These are phyloP conservation scores for Podochytrium sp. DNA, from an alignment of 192 early-diverging fungal genomes.

Conservation along the genomic window DNA sequence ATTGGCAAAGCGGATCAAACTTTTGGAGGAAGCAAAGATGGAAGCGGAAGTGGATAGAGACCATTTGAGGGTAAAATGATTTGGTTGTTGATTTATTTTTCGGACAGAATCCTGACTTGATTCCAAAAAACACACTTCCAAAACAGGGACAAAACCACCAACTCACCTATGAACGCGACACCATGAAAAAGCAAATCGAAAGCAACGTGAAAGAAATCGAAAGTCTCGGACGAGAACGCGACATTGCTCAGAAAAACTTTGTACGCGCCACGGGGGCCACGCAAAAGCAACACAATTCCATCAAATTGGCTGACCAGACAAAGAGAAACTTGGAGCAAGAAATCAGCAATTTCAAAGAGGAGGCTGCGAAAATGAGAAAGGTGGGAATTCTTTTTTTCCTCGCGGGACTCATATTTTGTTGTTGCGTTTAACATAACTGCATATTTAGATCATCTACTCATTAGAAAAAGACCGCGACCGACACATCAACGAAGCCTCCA, in stretches of 20 bases:
- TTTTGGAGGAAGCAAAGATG: slow-evolving; percentile 52
- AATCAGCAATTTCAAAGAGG: slow-evolving; percentile 62
- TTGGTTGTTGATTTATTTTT: neutral
- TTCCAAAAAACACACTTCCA: no score
- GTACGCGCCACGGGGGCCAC: slow-evolving; percentile 57
- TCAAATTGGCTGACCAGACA: slow-evolving; percentile 63
- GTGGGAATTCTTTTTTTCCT: slow-evolving; percentile 32
- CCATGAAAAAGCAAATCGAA: slow-evolving; percentile 44
- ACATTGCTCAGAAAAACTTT: slow-evolving; percentile 64
- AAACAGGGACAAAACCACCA: slow-evolving; percentile 44
- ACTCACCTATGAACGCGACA: slow-evolving; percentile 51
- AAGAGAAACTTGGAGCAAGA: slow-evolving; percentile 66
- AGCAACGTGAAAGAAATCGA: slow-evolving; percentile 46
- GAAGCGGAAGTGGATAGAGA: slow-evolving; percentile 59
- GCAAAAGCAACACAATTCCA: slow-evolving; percentile 55
- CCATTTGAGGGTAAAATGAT: slow-evolving; percentile 46
- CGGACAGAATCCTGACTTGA: slow-evolving; percentile 10
- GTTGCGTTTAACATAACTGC: neutral
- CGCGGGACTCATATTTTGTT: slow-evolving; percentile 3
- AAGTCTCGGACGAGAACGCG: slow-evolving; percentile 54
- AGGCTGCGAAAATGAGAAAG: slow-evolving; percentile 67
- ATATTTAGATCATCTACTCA: slow-evolving; percentile 54
- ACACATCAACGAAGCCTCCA: slow-evolving; percentile 49
- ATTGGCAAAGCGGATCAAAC: slow-evolving; percentile 50
- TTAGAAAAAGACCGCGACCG: slow-evolving; percentile 64